A percentile compares a stretch with the other conserved stretches of the same genome.
phyloP scores from a whole-genome alignment of 192 early-diverging fungal species.

The Thamnidium elegans region DNA sequence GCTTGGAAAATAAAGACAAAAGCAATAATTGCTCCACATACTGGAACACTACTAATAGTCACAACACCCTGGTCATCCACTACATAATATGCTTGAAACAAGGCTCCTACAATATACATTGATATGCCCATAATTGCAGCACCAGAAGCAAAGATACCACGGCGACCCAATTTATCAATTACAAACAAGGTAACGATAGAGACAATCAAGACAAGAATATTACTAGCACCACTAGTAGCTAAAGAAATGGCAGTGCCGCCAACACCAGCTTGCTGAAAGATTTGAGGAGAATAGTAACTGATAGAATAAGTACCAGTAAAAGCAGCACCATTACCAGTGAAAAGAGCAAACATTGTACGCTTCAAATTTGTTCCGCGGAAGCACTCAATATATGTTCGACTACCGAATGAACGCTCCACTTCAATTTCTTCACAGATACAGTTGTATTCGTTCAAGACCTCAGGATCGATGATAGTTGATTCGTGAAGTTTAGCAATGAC shows the following conservation, averaged over 20 bases:
- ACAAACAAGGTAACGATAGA: conserved; percentile 43
- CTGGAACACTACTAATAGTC: conserved; percentile 8
- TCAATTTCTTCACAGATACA: conserved; percentile 64
- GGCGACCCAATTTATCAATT: conserved; percentile 79
- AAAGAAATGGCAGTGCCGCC: conserved; percentile 17
- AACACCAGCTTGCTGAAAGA: conserved; percentile 35
- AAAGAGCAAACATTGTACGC: conserved; percentile 62
- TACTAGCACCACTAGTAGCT: conserved; percentile 35
- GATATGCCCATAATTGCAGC: conserved; percentile 61
- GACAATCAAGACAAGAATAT: conserved; percentile 25
- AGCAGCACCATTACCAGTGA: conserved; percentile 43
- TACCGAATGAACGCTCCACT: conserved; percentile 60
- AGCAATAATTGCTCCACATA: conserved; percentile 28
- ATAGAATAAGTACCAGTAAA: conserved; percentile 35
- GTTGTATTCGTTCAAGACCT: conserved; percentile 59
- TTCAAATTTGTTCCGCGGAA: conserved; percentile 55
- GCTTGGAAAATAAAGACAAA: conserved; percentile 37
- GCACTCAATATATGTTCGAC: conserved; percentile 58
- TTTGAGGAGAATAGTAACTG: conserved; percentile 37
- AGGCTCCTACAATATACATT: conserved; percentile 60
- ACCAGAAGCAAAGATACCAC: conserved; percentile 71
- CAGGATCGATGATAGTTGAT: conserved; percentile 45
- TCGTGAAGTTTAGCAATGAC: conserved; percentile 69
- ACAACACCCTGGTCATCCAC: conserved; percentile 18
- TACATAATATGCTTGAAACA: conserved; percentile 24